Evolutionary conservation across 2,329 filamentous ascomycete species (phyloP), one percentile per base, ranked within the genome.

Genomic region (Bipolaris oryzae): DNA sequence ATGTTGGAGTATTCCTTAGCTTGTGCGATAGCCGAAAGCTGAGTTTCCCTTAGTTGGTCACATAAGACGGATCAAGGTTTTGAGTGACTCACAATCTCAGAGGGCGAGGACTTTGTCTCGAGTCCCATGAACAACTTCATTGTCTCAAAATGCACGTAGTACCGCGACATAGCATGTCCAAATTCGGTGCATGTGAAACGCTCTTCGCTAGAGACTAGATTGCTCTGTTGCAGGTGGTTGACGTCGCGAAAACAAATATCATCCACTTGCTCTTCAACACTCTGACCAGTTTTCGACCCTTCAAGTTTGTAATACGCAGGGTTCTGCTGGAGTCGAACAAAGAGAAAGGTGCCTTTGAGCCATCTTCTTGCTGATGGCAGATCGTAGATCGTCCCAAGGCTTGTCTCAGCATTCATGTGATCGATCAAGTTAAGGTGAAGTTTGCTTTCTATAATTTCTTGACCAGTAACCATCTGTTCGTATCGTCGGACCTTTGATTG

Each of bases 321-420:
- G 59, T 93, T 92, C 46, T 86, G 81, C 57, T 85, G 83, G 48
- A 96, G 80, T 13, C 92, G 84, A 35, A 95, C 87, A 59, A 88
- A 89, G 7, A 96, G 79, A 66, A 96, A 96, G 0, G 91, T 95
- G 1, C 90, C 86, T 6, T 79, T 79, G 18, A 96, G 84, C 91
- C 91, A 96, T 58, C 79, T 82, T 59, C 87, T 87, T 10, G 91
- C 91, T 0, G 87, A 85, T 1, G 81, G 71, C 0, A 88, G 72
- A 63, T 88, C 83, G 5, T 78, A 83, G 51, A 96, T 86, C 0
- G 89, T 92, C 0, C 89, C 88, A 1, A 96, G 80, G 1, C 88
- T 88, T 45, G 94, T 89, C 69, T 96, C 91, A 1, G 91, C 91
- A 68, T 96, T 96, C 62, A 96, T 75, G 67, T 96, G 91, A 62